Evolutionary conservation across 306 rosid species (phyloP), one percentile per base, ranked within the genome.

Genomic region (Rosa chinensis): DNA sequence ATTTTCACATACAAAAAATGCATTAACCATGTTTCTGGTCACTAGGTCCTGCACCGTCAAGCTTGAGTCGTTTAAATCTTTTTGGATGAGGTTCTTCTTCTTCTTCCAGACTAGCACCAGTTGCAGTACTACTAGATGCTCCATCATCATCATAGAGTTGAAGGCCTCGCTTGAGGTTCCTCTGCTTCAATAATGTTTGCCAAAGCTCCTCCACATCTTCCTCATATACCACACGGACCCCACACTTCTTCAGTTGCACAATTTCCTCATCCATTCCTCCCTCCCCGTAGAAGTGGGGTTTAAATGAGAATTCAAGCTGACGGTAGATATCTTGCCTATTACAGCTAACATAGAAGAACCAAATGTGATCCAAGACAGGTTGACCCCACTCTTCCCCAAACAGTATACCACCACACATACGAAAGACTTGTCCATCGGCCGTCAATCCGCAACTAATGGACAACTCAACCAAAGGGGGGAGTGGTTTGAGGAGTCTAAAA

Each of bases 51-150:
- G 35, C 35, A 32, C 35, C 35, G 35, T 32, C 35, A 32, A 32
- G 35, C 35, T 32, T 2, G 35, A 32, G 35, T 32, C 2, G 84
- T 79, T 40, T 76, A 78, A 80, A 18, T 66, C 4, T 85, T 58
- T 58, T 58, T 21, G 64, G 35, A 58, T 23, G 64, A 58, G 35
- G 35, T 32, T 32, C 35, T 32, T 32, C 35, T 1, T 32, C 35
- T 32, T 32, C 3, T 2, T 21, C 25, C 25, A 25, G 13, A 7
- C 5, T 10, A 21, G 64, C 64, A 32, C 35, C 35, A 32, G 35
- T 32, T 32, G 35, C 35, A 32, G 35, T 32, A 21, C 12, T 21
- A 21, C 62, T 7, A n/a, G 10, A 7, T 56, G 62, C 21, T 18
- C 4, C 55, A 56, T 18, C 25, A 18, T 0, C 25, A 32, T 32